These are phyloP conservation scores for Leccinum subgranulosum DNA, from an alignment of 768 basidiomycete genomes.

Conservation along the genomic window DNA sequence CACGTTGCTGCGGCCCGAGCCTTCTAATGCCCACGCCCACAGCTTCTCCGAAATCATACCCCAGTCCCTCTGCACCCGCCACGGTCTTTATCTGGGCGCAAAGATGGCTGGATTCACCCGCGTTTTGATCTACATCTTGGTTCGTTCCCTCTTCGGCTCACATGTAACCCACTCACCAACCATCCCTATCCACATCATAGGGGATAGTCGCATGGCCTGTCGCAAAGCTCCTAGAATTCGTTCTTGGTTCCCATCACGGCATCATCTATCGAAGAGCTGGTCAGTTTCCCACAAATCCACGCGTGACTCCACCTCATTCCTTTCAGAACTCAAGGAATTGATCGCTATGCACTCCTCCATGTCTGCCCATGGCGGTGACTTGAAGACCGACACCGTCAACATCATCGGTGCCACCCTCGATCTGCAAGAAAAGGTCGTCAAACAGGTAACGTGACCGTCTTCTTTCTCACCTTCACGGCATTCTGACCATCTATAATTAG, in stretches of 20 bases:
- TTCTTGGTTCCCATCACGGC: conserved; percentile 81
- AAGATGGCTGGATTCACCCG: conserved; percentile 76
- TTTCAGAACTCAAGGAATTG: conserved; percentile 76
- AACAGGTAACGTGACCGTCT: conserved; percentile 40
- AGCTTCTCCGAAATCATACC: conserved; percentile 93
- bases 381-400: conserved; percentile 81
- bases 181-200: conserved; percentile 32
- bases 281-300: conserved; percentile 14
- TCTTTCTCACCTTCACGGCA: neutral
- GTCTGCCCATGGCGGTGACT: conserved; percentile 76
- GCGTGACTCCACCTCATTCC: neutral
- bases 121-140: conserved; percentile 65
- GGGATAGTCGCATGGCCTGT: conserved; percentile 81
- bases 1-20: neutral
- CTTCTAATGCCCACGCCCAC: conserved; percentile 5
- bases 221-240: conserved; percentile 75
- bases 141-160: conserved; percentile 24
- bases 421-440: conserved; percentile 81
- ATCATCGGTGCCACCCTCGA: conserved; percentile 91
- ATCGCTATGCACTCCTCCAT: conserved; percentile 83
- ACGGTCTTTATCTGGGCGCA: conserved; percentile 85
- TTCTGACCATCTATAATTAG: conserved; percentile 27
- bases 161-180: neutral
- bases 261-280: conserved; percentile 83
- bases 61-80: conserved; percentile 87